Conservation (phyloP, 768 basidiomycete species). For the Coprinellus aureogranulatus region DNA sequence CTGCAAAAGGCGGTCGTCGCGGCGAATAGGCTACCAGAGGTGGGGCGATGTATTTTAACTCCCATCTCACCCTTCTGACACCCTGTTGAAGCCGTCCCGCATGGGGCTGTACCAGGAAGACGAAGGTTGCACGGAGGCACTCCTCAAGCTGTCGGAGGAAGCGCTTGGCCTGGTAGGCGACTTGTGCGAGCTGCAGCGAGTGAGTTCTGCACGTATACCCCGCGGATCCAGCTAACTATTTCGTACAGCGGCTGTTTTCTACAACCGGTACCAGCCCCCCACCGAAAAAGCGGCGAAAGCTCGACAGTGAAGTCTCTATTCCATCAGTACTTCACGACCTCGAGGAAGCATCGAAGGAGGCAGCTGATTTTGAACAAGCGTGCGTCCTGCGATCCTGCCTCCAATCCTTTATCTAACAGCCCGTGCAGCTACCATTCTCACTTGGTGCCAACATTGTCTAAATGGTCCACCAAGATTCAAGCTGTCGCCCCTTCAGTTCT, state of each 20-base stretch:
- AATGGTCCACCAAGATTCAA: conserved; percentile 96
- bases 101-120: conserved; percentile 36
- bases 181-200: conserved; percentile 67
- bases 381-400: no score
- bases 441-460: conserved; percentile 73
- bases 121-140: conserved; percentile 41
- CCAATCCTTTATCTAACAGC: conserved; percentile 13
- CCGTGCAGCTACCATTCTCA: conserved; percentile 56
- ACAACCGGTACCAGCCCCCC: conserved; percentile 48
- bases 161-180: conserved; percentile 62
- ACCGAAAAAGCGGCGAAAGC: conserved; percentile 56
- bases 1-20: conserved; percentile 76
- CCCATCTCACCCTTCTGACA: neutral
- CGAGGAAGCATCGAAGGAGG: conserved; percentile 39
- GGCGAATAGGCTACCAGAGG: conserved; percentile 65
- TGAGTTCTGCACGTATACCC: conserved; percentile 21
- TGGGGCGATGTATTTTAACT: conserved; percentile 34
- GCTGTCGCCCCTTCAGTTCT: conserved; percentile 82
- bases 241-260: conserved; percentile 40
- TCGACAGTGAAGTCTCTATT: conserved; percentile 29
- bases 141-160: conserved; percentile 58
- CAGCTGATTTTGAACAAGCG: conserved; percentile 49
- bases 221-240: neutral
- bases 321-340: conserved; percentile 37
- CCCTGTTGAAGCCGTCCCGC: conserved; percentile 28